Evolutionary conservation across 139 green algal genomes (phyloP), one percentile per base, ranked within the genome.

Genomic region (Pycnococcus provasolii): DNA sequence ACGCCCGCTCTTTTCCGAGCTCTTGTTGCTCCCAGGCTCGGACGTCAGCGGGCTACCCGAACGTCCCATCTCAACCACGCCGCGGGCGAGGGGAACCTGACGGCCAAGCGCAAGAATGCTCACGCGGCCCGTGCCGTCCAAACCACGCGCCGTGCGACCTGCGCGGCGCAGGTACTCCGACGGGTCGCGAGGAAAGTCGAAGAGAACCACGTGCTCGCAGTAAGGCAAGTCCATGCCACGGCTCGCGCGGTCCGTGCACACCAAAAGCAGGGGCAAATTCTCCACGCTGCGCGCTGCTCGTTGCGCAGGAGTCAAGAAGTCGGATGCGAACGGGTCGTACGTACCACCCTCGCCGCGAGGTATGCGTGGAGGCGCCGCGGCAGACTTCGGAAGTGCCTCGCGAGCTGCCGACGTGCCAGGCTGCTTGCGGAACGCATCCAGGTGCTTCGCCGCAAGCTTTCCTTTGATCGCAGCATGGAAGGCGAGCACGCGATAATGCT

Each of bases 111-210:
- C 91, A 3, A 97, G 77, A 26, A 88, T 77, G 0, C 79, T 86
- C 42, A 96, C 88, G 0, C 79, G 51, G 9, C 91, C 91, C 1
- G 37, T 62, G 6, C 88, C 89, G 47, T 80, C 78, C 2, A 88
- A 85, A 8, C 91, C 91, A 0, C 91, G 76, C 1, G 87, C 88
- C 0, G 89, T 96, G 3, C 91, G 79, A 1, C 91, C 91, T 8
- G 92, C 91, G 0, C 91, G 73, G 0, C 91, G 76, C 7, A 97
- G 83, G 60, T 97, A 97, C 75, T 97, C 91, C 0, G 79, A 90
- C 0, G 91, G 91, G 70, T 97, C 91, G 0, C 91, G 72, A 0
- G 91, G 91, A 74, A 97, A 95, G 75, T 97, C 91, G 71, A 97
- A 97, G 62, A 97, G 76, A 64, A 97, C 83, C 39, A 97, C 91